phyloP scores from a whole-genome alignment of 345 rosid species.

The Raphanus sativus region DNA sequence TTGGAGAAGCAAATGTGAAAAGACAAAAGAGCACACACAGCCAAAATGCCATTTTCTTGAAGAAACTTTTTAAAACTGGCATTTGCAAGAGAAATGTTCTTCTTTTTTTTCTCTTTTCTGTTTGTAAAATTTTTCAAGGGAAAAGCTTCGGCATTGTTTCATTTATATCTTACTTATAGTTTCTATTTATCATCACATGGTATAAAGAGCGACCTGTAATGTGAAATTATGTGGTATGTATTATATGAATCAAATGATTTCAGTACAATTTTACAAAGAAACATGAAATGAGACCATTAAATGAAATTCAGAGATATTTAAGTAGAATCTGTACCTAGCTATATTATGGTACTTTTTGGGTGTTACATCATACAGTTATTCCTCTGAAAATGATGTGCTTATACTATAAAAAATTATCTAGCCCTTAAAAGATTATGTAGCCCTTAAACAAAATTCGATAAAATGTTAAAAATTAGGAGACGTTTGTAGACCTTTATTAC shows the following conservation, averaged over 20 bases:
- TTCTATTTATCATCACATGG: neutral
- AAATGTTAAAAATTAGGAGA: neutral
- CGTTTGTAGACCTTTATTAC: neutral
- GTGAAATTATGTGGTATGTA: neutral
- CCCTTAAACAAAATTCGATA: neutral
- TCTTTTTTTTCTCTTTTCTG: neutral
- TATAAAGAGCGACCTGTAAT: neutral
- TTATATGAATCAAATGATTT: neutral
- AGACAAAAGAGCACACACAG: slow-evolving; percentile 17
- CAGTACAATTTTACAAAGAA: neutral
- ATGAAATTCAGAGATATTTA: neutral
- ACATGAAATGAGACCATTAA: neutral
- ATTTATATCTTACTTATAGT: neutral
- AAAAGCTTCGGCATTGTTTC: neutral
- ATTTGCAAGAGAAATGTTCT: neutral
- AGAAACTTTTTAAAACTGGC: neutral
- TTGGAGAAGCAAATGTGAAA: slow-evolving; percentile 25
- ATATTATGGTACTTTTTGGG: neutral
- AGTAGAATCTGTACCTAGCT: neutral
- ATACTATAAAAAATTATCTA: neutral
- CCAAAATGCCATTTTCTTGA: slow-evolving; percentile 20
- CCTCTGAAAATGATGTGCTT: slow-evolving; percentile 9
- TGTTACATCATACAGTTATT: neutral
- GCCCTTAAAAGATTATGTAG: neutral
- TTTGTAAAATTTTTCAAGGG: neutral